Conservation (phyloP, 2,329 filamentous ascomycete genomes). For the Ceratocystis diversiconidia region DNA sequence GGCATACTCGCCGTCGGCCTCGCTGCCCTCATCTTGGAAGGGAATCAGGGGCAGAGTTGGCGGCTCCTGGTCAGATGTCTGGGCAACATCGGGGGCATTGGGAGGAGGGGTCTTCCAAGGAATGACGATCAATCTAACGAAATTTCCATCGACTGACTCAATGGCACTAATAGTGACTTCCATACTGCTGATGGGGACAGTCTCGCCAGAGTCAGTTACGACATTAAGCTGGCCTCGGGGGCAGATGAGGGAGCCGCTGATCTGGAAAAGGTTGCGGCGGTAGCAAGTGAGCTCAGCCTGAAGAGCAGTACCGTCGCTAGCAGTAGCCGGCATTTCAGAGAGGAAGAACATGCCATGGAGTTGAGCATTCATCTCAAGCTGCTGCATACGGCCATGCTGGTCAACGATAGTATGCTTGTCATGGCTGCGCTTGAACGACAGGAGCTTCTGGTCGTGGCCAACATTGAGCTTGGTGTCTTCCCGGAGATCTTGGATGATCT, state of each 20-base stretch:
- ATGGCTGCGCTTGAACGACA: slow-evolving; percentile 42
- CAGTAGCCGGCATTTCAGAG: slow-evolving; percentile 58
- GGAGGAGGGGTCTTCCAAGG: slow-evolving; percentile 93
- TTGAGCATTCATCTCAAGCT: slow-evolving; percentile 54
- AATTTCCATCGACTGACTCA: slow-evolving; percentile 84
- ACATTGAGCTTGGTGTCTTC: slow-evolving; percentile 45
- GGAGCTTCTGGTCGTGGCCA: slow-evolving; percentile 46
- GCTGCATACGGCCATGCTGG: slow-evolving; percentile 43
- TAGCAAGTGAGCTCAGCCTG: slow-evolving; percentile 89
- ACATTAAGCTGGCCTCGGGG: slow-evolving; percentile 67
- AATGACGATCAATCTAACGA: slow-evolving; percentile 88
- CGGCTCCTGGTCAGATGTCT: slow-evolving; percentile 67
- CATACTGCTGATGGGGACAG: slow-evolving; percentile 65
- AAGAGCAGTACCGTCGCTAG: slow-evolving; percentile 41
- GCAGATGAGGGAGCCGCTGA: slow-evolving; percentile 75
- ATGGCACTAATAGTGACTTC: slow-evolving; percentile 85
- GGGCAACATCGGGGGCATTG: slow-evolving; percentile 52
- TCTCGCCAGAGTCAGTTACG: slow-evolving; percentile 70
- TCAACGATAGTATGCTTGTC: slow-evolving; percentile 49
- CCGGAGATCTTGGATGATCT: slow-evolving; percentile 46
- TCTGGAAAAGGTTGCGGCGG: slow-evolving; percentile 87
- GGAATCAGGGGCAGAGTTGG: slow-evolving; percentile 62
- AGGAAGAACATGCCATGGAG: slow-evolving; percentile 83
- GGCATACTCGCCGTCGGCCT: slow-evolving; percentile 63
- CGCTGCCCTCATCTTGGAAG: slow-evolving; percentile 45